Evolutionary conservation across 2,329 filamentous ascomycete species (phyloP), one percentile per base, ranked within the genome.

Genomic region (Stachybotrys chartarum): DNA sequence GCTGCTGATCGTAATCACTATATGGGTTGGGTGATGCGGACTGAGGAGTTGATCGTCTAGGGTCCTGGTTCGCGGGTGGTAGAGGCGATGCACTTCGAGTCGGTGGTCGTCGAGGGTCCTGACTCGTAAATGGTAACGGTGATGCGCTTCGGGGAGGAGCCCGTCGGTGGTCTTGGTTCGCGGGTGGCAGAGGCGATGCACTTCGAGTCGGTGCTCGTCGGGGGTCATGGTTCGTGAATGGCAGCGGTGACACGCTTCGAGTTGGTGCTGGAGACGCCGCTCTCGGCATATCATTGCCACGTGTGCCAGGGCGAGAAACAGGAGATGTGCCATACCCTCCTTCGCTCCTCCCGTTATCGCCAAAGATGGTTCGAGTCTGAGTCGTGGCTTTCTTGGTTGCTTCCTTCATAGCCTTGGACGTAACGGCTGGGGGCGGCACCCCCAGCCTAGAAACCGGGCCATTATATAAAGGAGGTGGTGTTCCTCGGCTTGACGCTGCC

Each of bases 391-490:
- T 91, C 64, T 95, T 88, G 0, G 91, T 94, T 5, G 92, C 90
- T 70, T 96, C 90, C 67, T 96, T 90, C 95, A 99, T 99, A 51
- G 94, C 90, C 59, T 88, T 90, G 5, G 91, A 89, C 0, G 95
- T 99, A 58, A 95, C 91, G 1, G 94, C 94, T 2, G 93, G 91
- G 56, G 93, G 87, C 2, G 94, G 95, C 12, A 93, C 89, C 54
- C 91, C 94, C 5, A 97, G 80, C 56, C 90, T 82, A 67, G 88
- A 90, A 50, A 91, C 81, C 1, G 60, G 64, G 50, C 84, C 83
- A 57, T 93, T 88, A 66, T 97, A 97, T 0, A 89, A 90, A 5
- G 93, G 93, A 3, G 93, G 93, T 6, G 92, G 91, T 10, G 90
- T 92, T 30, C 86, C 87, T 61, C 88, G 78, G 69, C 85, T 81